Conservation (phyloP, 768 basidiomycete genomes). For the Sarcomyxa edulis region DNA sequence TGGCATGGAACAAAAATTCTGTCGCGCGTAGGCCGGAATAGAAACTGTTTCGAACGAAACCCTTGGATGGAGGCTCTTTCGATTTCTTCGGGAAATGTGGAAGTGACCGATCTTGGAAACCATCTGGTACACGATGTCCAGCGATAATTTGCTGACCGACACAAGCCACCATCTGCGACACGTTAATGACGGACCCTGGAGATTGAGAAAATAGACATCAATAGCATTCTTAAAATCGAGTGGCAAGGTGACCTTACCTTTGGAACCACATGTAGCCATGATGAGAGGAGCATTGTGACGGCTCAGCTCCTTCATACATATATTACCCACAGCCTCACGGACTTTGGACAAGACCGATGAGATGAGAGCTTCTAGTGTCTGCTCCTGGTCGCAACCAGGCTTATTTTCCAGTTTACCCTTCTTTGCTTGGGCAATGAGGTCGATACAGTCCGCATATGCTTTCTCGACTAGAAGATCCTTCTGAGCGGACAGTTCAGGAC, state of each 20-base stretch:
- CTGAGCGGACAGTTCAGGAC: conserved; percentile 68
- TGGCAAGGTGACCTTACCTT: conserved; percentile 51
- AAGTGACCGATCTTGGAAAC: conserved; percentile 98
- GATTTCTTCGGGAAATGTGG: conserved; percentile 98
- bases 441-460: conserved; percentile 84
- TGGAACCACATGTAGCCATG: conserved; percentile 99
- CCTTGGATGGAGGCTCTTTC: conserved; percentile 93
- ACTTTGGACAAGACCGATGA: conserved; percentile 92
- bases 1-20: conserved; percentile 98
- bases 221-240: neutral
- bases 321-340: conserved; percentile 92
- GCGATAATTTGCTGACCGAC: conserved; percentile 99
- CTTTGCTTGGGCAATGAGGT: conserved; percentile 85
- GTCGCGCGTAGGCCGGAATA: conserved; percentile 88
- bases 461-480: conserved; percentile 85
- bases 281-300: conserved; percentile 95
- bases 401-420: conserved; percentile 92
- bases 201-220: too few species aligned
- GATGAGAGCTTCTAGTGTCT: conserved; percentile 95
- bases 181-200: conserved; percentile 95
- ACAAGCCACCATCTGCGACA: conserved; percentile 99
- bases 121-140: conserved; percentile 96
- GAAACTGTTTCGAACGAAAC: conserved; percentile 97
- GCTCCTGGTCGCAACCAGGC: conserved; percentile 95
- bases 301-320: conserved; percentile 98